phyloP scores from a whole-genome alignment of 2,329 filamentous ascomycete genomes.

The Ophiobolus disseminans region DNA sequence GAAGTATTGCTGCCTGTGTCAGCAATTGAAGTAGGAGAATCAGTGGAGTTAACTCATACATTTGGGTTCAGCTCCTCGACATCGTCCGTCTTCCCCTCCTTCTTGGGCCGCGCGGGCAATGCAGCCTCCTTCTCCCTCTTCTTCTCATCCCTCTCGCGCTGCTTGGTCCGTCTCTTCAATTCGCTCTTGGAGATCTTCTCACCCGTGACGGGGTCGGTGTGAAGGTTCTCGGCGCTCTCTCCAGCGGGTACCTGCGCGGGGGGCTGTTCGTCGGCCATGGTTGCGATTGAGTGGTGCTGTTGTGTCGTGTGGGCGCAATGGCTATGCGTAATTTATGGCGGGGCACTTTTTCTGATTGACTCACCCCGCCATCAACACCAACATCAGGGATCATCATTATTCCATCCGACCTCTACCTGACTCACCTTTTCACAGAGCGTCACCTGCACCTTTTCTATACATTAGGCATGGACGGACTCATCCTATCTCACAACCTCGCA shows the following conservation, averaged over 20 bases:
- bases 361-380: slow-evolving; percentile 27
- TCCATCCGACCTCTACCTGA: slow-evolving; percentile 11
- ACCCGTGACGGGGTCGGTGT: slow-evolving; percentile 91
- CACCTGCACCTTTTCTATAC: no score
- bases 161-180: slow-evolving; percentile 94
- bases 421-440: no score
- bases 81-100: slow-evolving; percentile 68
- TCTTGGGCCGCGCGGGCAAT: slow-evolving; percentile 65
- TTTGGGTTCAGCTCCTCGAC: slow-evolving; percentile 78
- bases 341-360: slow-evolving; percentile 27
- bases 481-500: no score
- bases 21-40: slow-evolving; percentile 10
- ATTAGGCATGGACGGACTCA: no score
- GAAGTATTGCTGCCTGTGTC: slow-evolving; percentile 77
- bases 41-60: slow-evolving; percentile 54
- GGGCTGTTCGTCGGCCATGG: slow-evolving; percentile 43
- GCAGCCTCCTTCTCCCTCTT: slow-evolving; percentile 83
- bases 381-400: slow-evolving; percentile 19
- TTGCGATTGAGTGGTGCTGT: slow-evolving; percentile 26
- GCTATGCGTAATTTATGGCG: slow-evolving; percentile 25
- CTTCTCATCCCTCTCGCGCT: slow-evolving; percentile 86
- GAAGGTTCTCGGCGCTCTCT: slow-evolving; percentile 64
- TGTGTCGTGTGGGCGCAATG: slow-evolving; percentile 23
- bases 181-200: slow-evolving; percentile 70
- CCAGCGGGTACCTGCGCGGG: slow-evolving; percentile 31